Base-by-base conservation (phyloP, 2,329 filamentous ascomycete species). In the Fusarium marasasianum region DNA sequence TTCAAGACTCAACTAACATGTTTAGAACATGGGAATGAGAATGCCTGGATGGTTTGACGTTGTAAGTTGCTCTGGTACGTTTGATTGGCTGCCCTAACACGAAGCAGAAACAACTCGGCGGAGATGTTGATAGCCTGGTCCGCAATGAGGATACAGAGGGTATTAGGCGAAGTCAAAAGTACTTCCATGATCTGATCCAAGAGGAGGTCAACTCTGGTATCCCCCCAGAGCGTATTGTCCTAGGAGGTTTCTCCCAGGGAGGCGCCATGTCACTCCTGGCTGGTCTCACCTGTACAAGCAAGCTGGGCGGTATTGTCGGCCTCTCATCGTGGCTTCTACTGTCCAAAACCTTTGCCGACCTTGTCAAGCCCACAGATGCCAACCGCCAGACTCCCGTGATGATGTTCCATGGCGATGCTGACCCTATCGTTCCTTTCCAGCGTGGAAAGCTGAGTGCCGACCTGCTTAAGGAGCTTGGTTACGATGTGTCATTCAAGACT, bases 1-100 rank as follows among this genome's bases (percentile, higher is more conserved):
- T 20, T 22, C 9, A 20, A 38, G 48, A 35, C 13, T 38, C 24
- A 31, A 63, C 74, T 78, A 55, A 79, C 57, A 65, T 26, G n/a
- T 24, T n/a, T 33, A 79, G 77, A 79, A 79, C 58, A 72, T 73
- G 66, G 77, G 77, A 33, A 79, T 79, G 77, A 67, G 54, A 33
- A 97, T 98, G 94, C 94, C 95, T 4, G 95, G 92, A 31, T 96
- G 94, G 94, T 96, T 94, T 82, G 93, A 96, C 78, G 92, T 96
- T 81, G 90, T 93, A 84, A 71, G 83, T 78, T 14, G 24, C 24
- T 6, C 41, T 33, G 10, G 18, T 31, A 6, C 26, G 13, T 14
- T 13, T 40, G 26, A 10, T 31, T 41, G 43, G 51, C 14, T 11
- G 31, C 13, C 63, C 71, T 71, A 55, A 68, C 45, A 14, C 20